Percentiles rank a stretch among this genome's conserved stretches.
Conservation (phyloP, 208 protist genomes). For the Leishmania turanica region DNA sequence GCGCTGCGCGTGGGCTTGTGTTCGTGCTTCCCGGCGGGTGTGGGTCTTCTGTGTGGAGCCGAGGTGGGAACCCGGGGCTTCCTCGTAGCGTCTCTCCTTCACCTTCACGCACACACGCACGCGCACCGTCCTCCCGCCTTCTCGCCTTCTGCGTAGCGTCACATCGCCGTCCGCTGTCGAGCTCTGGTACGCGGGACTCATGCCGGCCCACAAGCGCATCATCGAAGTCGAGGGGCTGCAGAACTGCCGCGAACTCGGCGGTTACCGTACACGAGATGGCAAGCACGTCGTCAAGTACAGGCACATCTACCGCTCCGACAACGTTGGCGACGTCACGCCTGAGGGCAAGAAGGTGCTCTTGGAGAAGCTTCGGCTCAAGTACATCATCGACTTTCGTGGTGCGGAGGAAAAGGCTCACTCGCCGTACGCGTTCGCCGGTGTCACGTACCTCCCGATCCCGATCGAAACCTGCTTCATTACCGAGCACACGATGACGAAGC, state of each 20-base stretch:
- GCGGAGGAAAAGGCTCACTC: slow-evolving; percentile 17
- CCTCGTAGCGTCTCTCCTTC: background rate
- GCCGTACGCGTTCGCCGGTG: slow-evolving; percentile 13
- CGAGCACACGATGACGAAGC: background rate
- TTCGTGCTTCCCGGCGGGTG: background rate
- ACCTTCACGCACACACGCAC: background rate
- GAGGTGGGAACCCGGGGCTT: background rate
- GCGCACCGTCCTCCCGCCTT: background rate
- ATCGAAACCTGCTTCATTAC: slow-evolving; percentile 25
- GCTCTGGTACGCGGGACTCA: background rate
- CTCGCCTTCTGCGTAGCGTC: background rate
- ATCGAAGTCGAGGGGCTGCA: slow-evolving; percentile 16
- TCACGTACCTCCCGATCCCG: slow-evolving; percentile 27
- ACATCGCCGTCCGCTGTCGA: background rate
- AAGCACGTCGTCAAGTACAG: slow-evolving; percentile 27
- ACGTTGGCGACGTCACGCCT: slow-evolving; percentile 16
- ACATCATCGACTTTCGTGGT: slow-evolving; percentile 47
- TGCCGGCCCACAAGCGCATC: slow-evolving; percentile 17
- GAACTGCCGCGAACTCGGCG: slow-evolving; percentile 57
- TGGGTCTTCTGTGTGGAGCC: background rate
- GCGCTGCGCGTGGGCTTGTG: background rate
- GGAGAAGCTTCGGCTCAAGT: slow-evolving; percentile 31
- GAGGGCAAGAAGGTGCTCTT: slow-evolving; percentile 26
- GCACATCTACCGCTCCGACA: slow-evolving; percentile 44
- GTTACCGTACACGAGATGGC: slow-evolving; percentile 39